These are phyloP conservation scores for Apiospora hydei DNA, from an alignment of 2,329 filamentous ascomycete species.

Conservation along the genomic window DNA sequence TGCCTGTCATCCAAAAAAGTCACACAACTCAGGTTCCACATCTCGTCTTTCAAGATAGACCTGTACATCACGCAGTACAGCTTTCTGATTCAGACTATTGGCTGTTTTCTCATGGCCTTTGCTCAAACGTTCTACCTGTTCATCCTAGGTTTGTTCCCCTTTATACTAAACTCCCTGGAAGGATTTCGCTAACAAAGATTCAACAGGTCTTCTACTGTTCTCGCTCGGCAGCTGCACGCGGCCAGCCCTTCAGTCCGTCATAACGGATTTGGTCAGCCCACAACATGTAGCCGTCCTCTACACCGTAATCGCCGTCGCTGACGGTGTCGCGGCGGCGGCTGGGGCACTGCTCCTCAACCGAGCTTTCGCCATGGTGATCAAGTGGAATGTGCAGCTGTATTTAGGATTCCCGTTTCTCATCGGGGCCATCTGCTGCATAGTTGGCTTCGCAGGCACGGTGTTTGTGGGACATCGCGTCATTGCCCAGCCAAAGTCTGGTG, in stretches of 20 bases:
- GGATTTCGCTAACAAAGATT: neutral
- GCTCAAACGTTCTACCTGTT: neutral
- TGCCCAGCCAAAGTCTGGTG: neutral
- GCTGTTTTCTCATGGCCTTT: constrained; percentile 16
- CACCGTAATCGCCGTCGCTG: constrained; percentile 13
- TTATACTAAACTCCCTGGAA: too few relatives aligned
- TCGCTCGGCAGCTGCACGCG: constrained; percentile 1
- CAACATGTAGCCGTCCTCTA: constrained; percentile 5
- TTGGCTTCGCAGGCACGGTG: neutral
- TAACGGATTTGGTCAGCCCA: neutral
- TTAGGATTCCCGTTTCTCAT: neutral
- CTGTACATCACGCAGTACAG: constrained; percentile 20
- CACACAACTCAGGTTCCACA: neutral
- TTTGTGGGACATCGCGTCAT: neutral
- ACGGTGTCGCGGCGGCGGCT: neutral
- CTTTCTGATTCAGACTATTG: neutral
- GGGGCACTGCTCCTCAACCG: neutral
- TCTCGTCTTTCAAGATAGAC: neutral
- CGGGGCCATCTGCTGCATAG: neutral
- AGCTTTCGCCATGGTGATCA: constrained; percentile 9
- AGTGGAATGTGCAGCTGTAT: neutral
- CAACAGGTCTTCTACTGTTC: neutral
- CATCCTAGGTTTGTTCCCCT: neutral
- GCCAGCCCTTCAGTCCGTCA: neutral
- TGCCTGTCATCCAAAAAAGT: constrained; percentile 9